phyloP scores from a whole-genome alignment of 192 early-diverging fungal genomes.

The Cladochytrium replicatum region DNA sequence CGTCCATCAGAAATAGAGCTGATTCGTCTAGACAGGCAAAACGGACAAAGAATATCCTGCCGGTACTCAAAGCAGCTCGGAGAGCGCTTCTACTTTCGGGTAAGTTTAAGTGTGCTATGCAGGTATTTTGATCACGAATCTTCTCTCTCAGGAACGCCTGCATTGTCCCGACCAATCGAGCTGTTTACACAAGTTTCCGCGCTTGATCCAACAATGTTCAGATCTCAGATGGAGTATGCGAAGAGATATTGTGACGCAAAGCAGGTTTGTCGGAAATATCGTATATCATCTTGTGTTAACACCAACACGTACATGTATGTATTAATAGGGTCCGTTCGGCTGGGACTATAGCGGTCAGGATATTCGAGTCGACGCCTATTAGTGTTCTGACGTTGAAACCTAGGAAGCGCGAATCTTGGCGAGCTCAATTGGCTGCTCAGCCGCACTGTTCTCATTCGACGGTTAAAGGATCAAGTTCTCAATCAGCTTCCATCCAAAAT shows the following conservation, averaged over 20 bases:
- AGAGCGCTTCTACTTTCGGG: conserved; percentile 14
- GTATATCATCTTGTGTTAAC: neutral
- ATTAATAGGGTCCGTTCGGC: conserved; percentile 17
- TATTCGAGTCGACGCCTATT: neutral
- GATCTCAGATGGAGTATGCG: conserved; percentile 11
- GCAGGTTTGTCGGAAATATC: neutral
- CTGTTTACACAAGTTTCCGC: conserved; percentile 15
- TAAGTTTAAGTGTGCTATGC: neutral
- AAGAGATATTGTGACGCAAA: conserved; percentile 20
- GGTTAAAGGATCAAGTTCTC: conserved; percentile 35
- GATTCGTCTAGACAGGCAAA: conserved; percentile 16
- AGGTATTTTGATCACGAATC: neutral
- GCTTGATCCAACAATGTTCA: conserved; percentile 13
- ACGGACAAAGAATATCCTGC: conserved; percentile 24
- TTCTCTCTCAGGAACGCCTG: conserved; percentile 10
- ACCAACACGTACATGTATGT: neutral
- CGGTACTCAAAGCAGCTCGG: conserved; percentile 16
- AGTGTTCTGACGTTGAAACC: neutral
- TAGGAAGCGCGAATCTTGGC: conserved; percentile 23
- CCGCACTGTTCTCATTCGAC: conserved; percentile 32
- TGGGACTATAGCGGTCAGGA: conserved; percentile 28
- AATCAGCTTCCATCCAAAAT: conserved; percentile 29
- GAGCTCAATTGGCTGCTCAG: conserved; percentile 34
- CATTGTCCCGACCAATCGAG: conserved; percentile 19
- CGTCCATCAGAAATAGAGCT: too few relatives aligned